Percentiles rank a stretch among this genome's conserved stretches.
These are phyloP conservation scores for Schoenoplectus triqueter DNA, from an alignment of 202 grass and related monocot genomes.

Conservation along the genomic window DNA sequence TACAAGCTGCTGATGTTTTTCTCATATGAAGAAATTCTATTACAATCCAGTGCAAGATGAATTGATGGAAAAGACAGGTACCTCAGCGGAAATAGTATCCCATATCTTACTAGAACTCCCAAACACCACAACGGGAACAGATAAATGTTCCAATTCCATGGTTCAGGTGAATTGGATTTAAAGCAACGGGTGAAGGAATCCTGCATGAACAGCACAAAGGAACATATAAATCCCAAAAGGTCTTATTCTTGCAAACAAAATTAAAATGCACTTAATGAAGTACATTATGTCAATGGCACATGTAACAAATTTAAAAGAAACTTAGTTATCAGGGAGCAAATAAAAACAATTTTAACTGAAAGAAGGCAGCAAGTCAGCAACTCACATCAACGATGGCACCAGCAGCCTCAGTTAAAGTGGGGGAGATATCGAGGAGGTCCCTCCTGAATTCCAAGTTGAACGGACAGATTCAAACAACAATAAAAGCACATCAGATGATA, in stretches of 20 bases:
- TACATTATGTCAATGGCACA: too few species aligned
- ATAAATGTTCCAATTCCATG: constrained; percentile 99
- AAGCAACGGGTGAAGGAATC: constrained; percentile 98
- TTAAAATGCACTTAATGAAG: too few species aligned
- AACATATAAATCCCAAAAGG: too few species aligned
- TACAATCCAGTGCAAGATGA: neutral
- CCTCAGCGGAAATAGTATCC: constrained; percentile 88
- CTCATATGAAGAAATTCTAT: neutral
- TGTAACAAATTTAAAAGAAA: too few species aligned
- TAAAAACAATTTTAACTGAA: too few species aligned
- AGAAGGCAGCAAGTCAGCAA: too few species aligned
- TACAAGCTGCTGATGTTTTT: too few species aligned
- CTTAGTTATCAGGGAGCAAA: too few species aligned
- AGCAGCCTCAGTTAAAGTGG: constrained; percentile 83
- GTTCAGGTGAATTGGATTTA: constrained; percentile 95
- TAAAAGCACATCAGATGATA: too few species aligned
- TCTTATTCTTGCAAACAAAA: too few species aligned
- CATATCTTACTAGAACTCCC: constrained; percentile 85
- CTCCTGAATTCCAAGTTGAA: constrained; percentile 47
- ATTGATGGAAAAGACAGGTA: constrained; percentile 37
- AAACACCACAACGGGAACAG: constrained; percentile 98
- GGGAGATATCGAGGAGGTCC: constrained; percentile 96
- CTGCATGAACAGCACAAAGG: too few species aligned
- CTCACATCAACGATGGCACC: constrained; percentile 81
- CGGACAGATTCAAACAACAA: too few species aligned